Evolutionary conservation across 768 basidiomycete genomes (phyloP).

Genomic region (Pleurotus eryngii): DNA sequence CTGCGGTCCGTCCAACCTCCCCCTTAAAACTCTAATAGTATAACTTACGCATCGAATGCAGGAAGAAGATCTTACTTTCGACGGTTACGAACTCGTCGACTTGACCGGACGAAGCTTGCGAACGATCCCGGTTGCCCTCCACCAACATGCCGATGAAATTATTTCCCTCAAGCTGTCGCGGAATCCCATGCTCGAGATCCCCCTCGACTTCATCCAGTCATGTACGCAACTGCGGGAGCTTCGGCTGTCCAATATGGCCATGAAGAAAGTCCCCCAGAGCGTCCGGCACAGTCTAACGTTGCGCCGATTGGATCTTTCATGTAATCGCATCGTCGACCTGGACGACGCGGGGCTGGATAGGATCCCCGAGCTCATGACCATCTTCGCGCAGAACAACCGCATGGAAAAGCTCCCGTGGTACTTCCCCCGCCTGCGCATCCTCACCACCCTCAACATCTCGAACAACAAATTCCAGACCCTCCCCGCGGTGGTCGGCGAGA

Average conservation of each 20-base stretch:
- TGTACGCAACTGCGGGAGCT: constrained; percentile 83
- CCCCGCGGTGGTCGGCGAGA: constrained; percentile 71
- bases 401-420: constrained; percentile 84
- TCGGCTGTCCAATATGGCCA: constrained; percentile 84
- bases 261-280: constrained; percentile 88
- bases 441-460: constrained; percentile 86
- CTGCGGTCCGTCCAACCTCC: constrained; percentile 43
- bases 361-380: constrained; percentile 61
- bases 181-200: constrained; percentile 95
- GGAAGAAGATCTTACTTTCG: constrained; percentile 66
- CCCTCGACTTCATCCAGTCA: constrained; percentile 92
- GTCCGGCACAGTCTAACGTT: constrained; percentile 74
- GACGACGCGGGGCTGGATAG: constrained; percentile 82
- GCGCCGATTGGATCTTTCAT: constrained; percentile 82
- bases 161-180: constrained; percentile 83
- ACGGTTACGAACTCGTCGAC: constrained; percentile 76
- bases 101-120: constrained; percentile 77
- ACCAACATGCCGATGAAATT: constrained; percentile 82
- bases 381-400: constrained; percentile 88
- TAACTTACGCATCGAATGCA: too few species aligned
- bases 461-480: constrained; percentile 88
- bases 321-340: constrained; percentile 86
- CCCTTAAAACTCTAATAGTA: neutral
- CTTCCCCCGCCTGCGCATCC: constrained; percentile 68
- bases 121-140: constrained; percentile 84